Base-by-base conservation (phyloP, 2,329 filamentous ascomycete species). In the Pseudogymnoascus sp. region DNA sequence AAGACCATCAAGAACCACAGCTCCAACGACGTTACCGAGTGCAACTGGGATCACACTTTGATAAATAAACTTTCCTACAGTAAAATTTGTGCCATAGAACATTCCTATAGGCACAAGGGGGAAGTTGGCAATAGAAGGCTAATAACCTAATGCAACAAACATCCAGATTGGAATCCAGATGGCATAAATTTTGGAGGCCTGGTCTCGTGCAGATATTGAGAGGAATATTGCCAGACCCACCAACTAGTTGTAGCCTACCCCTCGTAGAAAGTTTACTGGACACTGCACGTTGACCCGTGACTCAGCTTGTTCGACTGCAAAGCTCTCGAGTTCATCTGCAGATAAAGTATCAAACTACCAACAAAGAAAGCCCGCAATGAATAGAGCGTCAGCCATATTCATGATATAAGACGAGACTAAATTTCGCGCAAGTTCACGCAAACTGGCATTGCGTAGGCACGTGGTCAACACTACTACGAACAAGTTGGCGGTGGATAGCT, bases 201-300 rank as follows among this genome's bases (percentile, higher is more conserved):
- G 64, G 4, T 71, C 70, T 4, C 63, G 61, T 9, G 63, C 52
- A 2, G 64, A 63, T 5, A 65, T 60, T 3, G 66, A 62, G 5
- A 69, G 63, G 25, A 28, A 28, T 28, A 28, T 28, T 28, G 25
- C 25, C 25, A 28, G 43, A 69, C 64, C 65, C 12, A 71, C 69
- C 41, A 71, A 63, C 61, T 66, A 68, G 55, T 70, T 71, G 61
- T 68, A 70, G 5, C 69, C 68, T 12, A 71, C 64, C 12, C 69
- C 69, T 12, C 69, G 65, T n/a, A 70, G 63, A 38, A 71, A 66
- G 18, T 69, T 69, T 61, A 65, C 62, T 40, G 64, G 63, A 64
- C 65, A 61, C 11, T 21, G 58, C 0, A 64, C 59, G 9, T 64
- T 66, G 41, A 67, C 63, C 28, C 65, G 25, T 18, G 12, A 8